Evolutionary conservation across 345 rosid genomes (phyloP), one percentile per base, ranked within the genome.

Genomic region (Melastoma malabathricum): DNA sequence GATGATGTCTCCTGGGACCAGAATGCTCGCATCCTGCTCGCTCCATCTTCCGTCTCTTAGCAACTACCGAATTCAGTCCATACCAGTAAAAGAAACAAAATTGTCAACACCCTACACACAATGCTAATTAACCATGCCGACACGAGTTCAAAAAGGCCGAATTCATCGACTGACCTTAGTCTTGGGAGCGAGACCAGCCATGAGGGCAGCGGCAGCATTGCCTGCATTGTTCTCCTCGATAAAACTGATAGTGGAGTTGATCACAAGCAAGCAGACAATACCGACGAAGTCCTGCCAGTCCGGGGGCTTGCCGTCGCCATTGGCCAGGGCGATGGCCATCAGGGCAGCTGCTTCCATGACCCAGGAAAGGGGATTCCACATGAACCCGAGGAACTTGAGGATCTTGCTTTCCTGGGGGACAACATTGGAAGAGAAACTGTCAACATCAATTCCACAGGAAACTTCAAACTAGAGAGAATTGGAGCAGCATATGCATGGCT

Each of bases 321-420:
- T 85, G 15, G 89, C 95, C 76, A 89, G 39, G 38, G 64, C 82
- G 18, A 89, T 85, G 52, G 97, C 93, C 93, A 89, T 77, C 19
- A 89, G 4, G 27, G 97, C 95, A 39, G 97, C 97, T 48, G 78
- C 81, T 59, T 89, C 97, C 97, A 89, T 89, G 72, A 89, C 97
- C 97, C 97, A 89, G 14, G 97, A 89, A 66, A 89, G 63, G 13
- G 97, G 97, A 54, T 89, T 89, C 97, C 97, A 89, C 97, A 89
- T 89, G 59, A 89, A 89, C 15, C 97, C 97, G 66, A 89, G 56
- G 61, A 89, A 89, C 75, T 89, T 89, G 54, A 84, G 73, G 50
- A 84, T 0, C 65, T 89, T 89, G 84, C 89, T 82, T 62, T 78
- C 81, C 97, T 88, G 80, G 64, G 20, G 44, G 19, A 3, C 41